These are phyloP conservation scores for Melaleuca alternifolia DNA, from an alignment of 345 rosid genomes.

Conservation along the genomic window DNA sequence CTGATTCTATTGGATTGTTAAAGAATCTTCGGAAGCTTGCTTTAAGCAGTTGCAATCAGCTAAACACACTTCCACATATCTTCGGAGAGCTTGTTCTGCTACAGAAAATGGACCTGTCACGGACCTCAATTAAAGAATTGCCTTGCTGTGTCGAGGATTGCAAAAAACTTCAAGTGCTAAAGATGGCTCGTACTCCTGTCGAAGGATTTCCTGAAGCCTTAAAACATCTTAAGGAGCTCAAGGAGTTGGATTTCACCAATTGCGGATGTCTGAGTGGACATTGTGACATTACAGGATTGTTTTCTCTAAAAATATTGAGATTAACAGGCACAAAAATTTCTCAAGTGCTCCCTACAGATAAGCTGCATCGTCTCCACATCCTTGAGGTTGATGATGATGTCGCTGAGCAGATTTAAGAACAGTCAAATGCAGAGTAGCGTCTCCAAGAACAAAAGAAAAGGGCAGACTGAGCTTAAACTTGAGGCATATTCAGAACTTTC, in stretches of 20 bases:
- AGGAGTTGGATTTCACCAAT: neutral
- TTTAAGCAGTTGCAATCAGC: fast-evolving
- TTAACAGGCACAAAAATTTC: neutral
- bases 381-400: neutral
- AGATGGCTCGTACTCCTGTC: neutral
- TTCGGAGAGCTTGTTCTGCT: fast-evolving
- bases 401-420: no score
- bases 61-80: fast-evolving
- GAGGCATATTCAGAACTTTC: neutral
- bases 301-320: neutral
- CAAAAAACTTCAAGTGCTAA: neutral
- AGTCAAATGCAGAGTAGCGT: no score
- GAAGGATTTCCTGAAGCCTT: neutral
- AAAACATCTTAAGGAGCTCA: neutral
- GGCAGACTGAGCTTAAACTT: neutral
- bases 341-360: neutral
- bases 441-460: no score
- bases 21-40: fast-evolving
- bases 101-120: neutral
- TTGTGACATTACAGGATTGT: neutral
- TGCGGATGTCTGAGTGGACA: neutral
- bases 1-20: fast-evolving
- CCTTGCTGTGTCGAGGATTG: neutral
- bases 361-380: neutral
- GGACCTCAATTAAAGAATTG: neutral